Conservation (phyloP, 257 asterid species). For the Solanum okadae region DNA sequence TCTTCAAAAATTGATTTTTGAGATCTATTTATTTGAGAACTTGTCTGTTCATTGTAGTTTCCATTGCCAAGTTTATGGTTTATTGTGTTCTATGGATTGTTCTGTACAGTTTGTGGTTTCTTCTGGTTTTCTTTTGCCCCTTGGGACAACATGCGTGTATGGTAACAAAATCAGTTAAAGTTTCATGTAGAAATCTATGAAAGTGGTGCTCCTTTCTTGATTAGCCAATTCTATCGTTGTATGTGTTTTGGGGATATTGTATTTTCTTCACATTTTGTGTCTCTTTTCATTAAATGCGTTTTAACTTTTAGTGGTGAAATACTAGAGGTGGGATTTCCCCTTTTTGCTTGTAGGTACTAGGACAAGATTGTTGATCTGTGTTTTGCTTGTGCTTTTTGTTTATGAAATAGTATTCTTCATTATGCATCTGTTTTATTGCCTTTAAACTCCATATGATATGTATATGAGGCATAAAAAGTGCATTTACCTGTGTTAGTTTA, state of each 20-base stretch:
- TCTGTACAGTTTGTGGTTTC: background rate
- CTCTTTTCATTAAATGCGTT: constrained; percentile 7
- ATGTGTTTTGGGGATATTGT: background rate
- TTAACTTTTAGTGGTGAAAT: constrained; percentile 13
- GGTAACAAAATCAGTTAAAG: background rate
- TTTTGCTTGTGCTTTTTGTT: background rate
- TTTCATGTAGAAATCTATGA: background rate
- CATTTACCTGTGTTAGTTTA: background rate
- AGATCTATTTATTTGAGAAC: constrained; percentile 31
- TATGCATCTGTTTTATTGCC: constrained; percentile 1
- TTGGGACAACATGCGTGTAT: background rate
- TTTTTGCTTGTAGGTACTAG: constrained; percentile 1
- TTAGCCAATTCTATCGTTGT: background rate
- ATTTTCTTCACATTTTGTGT: background rate
- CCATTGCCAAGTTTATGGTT: background rate
- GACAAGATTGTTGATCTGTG: constrained; percentile 12
- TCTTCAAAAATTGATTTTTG: constrained; percentile 6
- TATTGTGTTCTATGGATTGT: background rate
- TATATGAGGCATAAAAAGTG: background rate
- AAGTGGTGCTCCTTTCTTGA: background rate
- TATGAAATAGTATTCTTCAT: background rate
- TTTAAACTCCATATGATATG: background rate
- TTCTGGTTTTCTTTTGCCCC: background rate
- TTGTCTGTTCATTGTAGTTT: background rate
- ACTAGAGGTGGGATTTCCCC: constrained; percentile 6